A percentile compares a stretch with the other conserved stretches of the same genome.
phyloP scores from a whole-genome alignment of 2,329 filamentous ascomycete genomes.

The Aspergillus ibericus region DNA sequence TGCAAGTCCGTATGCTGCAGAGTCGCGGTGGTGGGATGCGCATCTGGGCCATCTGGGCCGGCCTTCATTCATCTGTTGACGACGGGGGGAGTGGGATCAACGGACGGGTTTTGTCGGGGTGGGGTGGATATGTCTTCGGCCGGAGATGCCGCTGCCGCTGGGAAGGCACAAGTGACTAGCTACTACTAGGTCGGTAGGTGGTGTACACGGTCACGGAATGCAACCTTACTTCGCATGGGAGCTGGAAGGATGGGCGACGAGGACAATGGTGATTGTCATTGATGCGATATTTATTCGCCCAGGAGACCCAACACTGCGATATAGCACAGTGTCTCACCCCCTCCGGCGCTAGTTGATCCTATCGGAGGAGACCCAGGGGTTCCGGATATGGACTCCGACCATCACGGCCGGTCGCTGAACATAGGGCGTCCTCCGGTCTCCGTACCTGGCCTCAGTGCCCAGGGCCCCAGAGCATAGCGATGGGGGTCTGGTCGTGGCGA shows the following conservation, averaged over 20 bases:
- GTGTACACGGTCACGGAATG: not conserved
- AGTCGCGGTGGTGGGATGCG: too few relatives aligned
- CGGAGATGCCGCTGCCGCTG: not conserved
- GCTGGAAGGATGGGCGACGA: not conserved
- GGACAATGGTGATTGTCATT: not conserved
- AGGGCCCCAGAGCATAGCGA: too few relatives aligned
- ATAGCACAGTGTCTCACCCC: not conserved
- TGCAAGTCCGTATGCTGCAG: too few relatives aligned
- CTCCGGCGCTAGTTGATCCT: conserved; percentile 10
- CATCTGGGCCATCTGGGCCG: too few relatives aligned
- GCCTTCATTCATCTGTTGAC: not conserved
- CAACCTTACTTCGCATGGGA: not conserved
- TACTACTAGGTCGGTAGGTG: not conserved
- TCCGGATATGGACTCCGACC: conserved; percentile 3
- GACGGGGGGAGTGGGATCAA: not conserved
- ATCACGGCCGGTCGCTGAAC: conserved; percentile 2
- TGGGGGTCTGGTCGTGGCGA: not conserved
- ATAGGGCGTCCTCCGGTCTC: not conserved
- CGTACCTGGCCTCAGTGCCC: not conserved
- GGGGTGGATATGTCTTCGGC: not conserved
- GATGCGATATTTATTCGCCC: not conserved
- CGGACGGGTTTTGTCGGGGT: not conserved
- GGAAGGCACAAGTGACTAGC: not conserved
- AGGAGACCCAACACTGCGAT: not conserved
- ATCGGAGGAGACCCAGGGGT: conserved; percentile 11